Evolutionary conservation across 495 filamentous ascomycete genomes (phyloP), one percentile per base, ranked within the genome.

Genomic region (Neurospora terricola): DNA sequence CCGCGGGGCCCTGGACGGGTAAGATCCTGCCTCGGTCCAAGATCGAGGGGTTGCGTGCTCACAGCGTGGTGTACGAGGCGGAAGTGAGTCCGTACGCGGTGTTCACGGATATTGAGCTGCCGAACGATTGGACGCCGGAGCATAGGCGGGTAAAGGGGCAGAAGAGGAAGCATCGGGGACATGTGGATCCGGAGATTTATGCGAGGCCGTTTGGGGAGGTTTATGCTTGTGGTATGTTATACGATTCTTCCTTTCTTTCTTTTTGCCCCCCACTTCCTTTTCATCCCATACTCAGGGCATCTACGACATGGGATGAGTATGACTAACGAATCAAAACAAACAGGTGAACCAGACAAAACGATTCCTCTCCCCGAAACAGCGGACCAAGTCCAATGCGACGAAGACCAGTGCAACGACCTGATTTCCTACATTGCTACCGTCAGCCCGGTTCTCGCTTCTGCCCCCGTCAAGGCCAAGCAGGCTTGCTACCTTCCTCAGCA

Each of bases 401-500:
- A 88, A 66, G 80, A 82, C 8, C 89, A 92, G 70, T 97, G 95
- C 81, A 91, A 97, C 80, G 95, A 98, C 75, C 90, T 99, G 71
- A 86, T 95, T 59, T 89, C 94, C 72, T 93, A 97, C 74, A 90
- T 95, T 38, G 85, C 86, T 27, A 89, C 88, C 72, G 90, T 98
- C 73, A 94, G 91, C 8, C 90, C 94, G 69, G 86, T 90, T 42
- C 84, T 99, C 70, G 87, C 89, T 9, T 85, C 91, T 71, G 94
- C 96, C 1, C 88, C 93, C 69, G 85, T 99, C 69, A 89, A 88
- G n/a, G 87, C 87, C 38, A 89, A 91, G 71, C 96, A 98, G 83
- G 96, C 96, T 23, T 99, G 96, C 82, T 99, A 99, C 79, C 83
- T 99, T 38, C 96, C 96, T n/a, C 90, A 90, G 36, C 85, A 85